Base-by-base conservation (phyloP, 2,329 filamentous ascomycete species). In the Fusarium sp. region DNA sequence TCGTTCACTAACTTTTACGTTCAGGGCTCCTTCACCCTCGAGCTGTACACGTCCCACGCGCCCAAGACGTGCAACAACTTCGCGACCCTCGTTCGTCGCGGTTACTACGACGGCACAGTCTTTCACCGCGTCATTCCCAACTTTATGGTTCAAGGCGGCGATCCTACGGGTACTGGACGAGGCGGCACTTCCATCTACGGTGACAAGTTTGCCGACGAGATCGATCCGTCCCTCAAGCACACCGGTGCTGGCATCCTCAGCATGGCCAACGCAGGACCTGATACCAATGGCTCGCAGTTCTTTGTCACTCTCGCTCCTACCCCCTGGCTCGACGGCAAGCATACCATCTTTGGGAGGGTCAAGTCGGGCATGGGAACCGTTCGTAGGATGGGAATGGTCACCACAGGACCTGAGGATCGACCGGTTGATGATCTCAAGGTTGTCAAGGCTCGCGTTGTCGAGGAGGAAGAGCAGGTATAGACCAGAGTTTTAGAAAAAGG, bases 101-200 rank as follows among this genome's bases (percentile, higher is more conserved):
- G 94, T 77, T 98, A 98, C 90, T 99, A 98, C 89, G 91, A 97
- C 85, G 87, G 85, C 81, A 91, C 94, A 69, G 86, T 95, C 80
- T 96, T 98, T 88, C 97, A 98, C 87, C 95, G 97, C 82, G 92
- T 98, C 78, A 98, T 99, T 80, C 92, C 94, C 62, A 91, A 94
- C 84, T 99, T 99, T 87, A 98, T 99, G 96, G 89, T 97, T 67
- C 96, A 98, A 86, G 94, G 93, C 72, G 95, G 96, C 68, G 97
- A 99, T 83, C 96, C 96, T 2, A 98, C 96, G 0, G 96, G 95
- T 70, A 98, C 95, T 2, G 97, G 97, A 62, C 92, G 95, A 68
- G 97, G 97, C 78, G 97, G 97, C 67, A 88, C 88, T 67, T 95
- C 92, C 71, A 97, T 98, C 85, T 98, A 95, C 84, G 97, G 96